Conservation (phyloP, 345 rosid species). For the Citrus maxima region DNA sequence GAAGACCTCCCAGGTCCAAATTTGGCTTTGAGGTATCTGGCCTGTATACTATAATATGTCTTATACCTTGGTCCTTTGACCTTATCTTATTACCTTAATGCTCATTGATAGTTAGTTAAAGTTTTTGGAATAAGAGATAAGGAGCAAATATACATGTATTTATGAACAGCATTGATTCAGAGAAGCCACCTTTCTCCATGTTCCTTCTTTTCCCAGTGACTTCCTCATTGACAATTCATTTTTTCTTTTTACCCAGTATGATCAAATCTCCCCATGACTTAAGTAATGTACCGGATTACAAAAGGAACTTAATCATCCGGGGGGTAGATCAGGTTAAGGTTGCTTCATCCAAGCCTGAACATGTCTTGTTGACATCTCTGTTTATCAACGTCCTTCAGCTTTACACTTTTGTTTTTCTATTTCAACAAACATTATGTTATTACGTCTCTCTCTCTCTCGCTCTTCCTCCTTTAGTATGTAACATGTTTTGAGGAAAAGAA, state of each 20-base stretch:
- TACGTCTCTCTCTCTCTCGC: not conserved
- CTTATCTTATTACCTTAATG: not conserved
- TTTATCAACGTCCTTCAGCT: not conserved
- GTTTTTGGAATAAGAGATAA: not conserved
- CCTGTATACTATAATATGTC: not conserved
- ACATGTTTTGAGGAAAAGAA: not conserved
- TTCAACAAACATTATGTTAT: not conserved
- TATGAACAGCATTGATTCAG: not conserved
- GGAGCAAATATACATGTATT: not conserved
- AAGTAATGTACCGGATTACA: not conserved
- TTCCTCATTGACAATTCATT: not conserved
- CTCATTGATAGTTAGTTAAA: not conserved
- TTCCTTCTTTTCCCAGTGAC: not conserved
- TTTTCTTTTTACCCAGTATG: not conserved
- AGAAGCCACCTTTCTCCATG: not conserved
- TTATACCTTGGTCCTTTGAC: not conserved
- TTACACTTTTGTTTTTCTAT: not conserved
- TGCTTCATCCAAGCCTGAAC: not conserved
- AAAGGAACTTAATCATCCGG: not conserved
- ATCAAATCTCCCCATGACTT: not conserved
- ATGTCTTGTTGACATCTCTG: not conserved
- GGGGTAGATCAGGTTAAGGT: not conserved
- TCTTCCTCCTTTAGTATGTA: not conserved
- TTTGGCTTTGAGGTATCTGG: not conserved
- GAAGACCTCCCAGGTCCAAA: not conserved